Evolutionary conservation across 1,139 yeast species (phyloP).

Genomic region (Meyerozyma guilliermondii): DNA sequence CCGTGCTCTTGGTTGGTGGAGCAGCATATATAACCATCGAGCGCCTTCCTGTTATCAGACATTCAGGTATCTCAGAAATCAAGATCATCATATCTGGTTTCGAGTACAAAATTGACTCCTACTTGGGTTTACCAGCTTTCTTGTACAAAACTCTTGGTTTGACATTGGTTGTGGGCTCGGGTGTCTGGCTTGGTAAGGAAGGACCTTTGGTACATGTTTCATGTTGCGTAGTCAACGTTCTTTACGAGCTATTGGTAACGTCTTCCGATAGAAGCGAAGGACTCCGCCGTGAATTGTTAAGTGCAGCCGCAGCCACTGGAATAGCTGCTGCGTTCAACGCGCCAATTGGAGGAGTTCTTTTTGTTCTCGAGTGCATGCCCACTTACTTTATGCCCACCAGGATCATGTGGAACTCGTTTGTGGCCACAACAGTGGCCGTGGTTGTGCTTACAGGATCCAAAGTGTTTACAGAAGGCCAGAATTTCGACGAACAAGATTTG

Average conservation of each 20-base stretch:
- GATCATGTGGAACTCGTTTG: slow-evolving; percentile 79
- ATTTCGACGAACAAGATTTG: slow-evolving; percentile 50
- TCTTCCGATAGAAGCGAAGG: slow-evolving; percentile 42
- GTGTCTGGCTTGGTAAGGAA: slow-evolving; percentile 87
- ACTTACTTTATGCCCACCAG: slow-evolving; percentile 58
- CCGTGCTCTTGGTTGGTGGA: slow-evolving; percentile 18
- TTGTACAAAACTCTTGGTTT: slow-evolving; percentile 50
- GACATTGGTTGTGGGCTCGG: slow-evolving; percentile 68
- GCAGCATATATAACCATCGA: slow-evolving; percentile 29
- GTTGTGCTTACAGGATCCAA: slow-evolving; percentile 53
- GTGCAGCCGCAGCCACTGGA: slow-evolving; percentile 91
- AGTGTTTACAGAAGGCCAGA: slow-evolving; percentile 53
- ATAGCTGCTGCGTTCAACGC: slow-evolving; percentile 92
- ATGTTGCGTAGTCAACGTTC: slow-evolving; percentile 48
- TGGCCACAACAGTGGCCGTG: slow-evolving; percentile 72
- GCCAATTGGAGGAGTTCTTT: slow-evolving; percentile 91
- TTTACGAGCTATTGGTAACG: slow-evolving; percentile 36
- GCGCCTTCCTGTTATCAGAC: slow-evolving; percentile 42
- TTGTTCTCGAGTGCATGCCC: slow-evolving; percentile 71
- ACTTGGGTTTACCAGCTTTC: slow-evolving; percentile 45
- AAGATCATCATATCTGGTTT: slow-evolving; percentile 60
- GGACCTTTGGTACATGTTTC: slow-evolving; percentile 92
- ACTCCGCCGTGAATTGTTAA: slow-evolving; percentile 55
- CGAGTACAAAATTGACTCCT: slow-evolving; percentile 34
- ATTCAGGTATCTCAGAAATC: slow-evolving; percentile 70